Conservation (phyloP, 176 grass and related monocot genomes). For the Carex parvula region DNA sequence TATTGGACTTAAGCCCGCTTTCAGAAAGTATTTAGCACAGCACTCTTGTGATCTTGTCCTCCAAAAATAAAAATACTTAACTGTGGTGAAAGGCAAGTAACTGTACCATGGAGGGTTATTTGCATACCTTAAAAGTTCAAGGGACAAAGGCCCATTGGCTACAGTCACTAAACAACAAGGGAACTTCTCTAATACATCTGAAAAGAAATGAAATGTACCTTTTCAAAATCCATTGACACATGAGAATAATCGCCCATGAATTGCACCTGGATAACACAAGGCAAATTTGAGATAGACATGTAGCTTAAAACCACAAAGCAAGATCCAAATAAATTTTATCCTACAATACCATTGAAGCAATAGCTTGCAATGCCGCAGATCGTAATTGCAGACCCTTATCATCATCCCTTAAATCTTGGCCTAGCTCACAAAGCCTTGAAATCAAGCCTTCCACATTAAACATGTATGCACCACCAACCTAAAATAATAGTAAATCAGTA, state of each 20-base stretch:
- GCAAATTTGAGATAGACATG: constrained; percentile 29
- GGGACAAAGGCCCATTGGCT: not conserved
- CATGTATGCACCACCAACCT: constrained; percentile 96
- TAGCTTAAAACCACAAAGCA: constrained; percentile 20
- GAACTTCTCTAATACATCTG: constrained; percentile 1
- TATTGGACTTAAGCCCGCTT: not conserved
- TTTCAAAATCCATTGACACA: constrained; percentile 90
- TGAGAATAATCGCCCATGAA: constrained; percentile 95
- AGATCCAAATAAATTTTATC: constrained; percentile 19
- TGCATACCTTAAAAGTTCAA: not conserved
- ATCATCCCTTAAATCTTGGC: constrained; percentile 64
- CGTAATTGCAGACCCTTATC: constrained; percentile 53
- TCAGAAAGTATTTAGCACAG: not conserved
- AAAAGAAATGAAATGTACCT: constrained; percentile 51
- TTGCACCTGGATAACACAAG: constrained; percentile 56
- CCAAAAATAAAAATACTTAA: not conserved
- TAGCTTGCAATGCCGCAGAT: constrained; percentile 73
- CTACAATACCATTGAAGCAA: constrained; percentile 80
- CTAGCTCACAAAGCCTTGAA: constrained; percentile 88
- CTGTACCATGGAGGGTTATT: not conserved
- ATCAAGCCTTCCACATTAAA: constrained; percentile 89
- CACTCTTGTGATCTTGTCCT: not conserved
- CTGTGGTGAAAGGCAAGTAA: not conserved
- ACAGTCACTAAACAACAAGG: not conserved
- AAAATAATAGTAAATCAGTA: constrained; percentile 32